Percentiles rank a stretch among this genome's conserved stretches.
These are phyloP conservation scores for Castanea crenata DNA, from an alignment of 306 rosid species.

Conservation along the genomic window DNA sequence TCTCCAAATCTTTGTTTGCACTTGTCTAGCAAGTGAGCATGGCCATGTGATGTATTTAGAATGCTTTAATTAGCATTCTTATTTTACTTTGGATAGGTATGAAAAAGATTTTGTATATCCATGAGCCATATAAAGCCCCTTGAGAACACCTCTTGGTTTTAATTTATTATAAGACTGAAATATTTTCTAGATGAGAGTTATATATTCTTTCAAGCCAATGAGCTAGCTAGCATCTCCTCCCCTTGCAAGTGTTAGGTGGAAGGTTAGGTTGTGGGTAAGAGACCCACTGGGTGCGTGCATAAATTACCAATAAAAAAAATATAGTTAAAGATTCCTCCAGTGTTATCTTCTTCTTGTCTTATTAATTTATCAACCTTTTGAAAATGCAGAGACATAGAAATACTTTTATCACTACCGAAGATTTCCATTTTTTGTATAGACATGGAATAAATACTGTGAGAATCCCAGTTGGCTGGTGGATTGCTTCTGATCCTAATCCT, in stretches of 20 bases:
- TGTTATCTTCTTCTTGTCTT: slow-evolving; percentile 7
- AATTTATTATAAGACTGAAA: not conserved
- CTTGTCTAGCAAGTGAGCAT: not conserved
- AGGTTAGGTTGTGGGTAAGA: no score
- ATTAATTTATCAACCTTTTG: slow-evolving; percentile 25
- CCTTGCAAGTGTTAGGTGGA: no score
- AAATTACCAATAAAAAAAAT: no score
- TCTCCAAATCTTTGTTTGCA: not conserved
- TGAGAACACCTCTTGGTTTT: not conserved
- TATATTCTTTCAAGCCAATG: not conserved
- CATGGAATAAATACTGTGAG: slow-evolving; percentile 93
- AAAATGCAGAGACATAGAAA: slow-evolving; percentile 83
- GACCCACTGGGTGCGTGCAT: no score
- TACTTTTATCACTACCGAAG: slow-evolving; percentile 66
- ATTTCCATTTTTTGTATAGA: slow-evolving; percentile 75
- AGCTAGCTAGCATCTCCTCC: no score
- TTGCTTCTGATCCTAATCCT: slow-evolving; percentile 96
- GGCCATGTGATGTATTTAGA: not conserved
- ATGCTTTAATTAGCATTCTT: not conserved
- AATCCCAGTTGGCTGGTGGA: slow-evolving; percentile 99
- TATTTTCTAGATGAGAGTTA: not conserved
- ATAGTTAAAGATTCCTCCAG: not conserved
- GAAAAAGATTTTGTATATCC: not conserved
- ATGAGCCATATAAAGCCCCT: not conserved
- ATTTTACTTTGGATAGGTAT: not conserved